A percentile compares a stretch with the other conserved stretches of the same genome.
These are phyloP conservation scores for Aspergillus hortae DNA, from an alignment of 2,329 filamentous ascomycete species.

Conservation along the genomic window DNA sequence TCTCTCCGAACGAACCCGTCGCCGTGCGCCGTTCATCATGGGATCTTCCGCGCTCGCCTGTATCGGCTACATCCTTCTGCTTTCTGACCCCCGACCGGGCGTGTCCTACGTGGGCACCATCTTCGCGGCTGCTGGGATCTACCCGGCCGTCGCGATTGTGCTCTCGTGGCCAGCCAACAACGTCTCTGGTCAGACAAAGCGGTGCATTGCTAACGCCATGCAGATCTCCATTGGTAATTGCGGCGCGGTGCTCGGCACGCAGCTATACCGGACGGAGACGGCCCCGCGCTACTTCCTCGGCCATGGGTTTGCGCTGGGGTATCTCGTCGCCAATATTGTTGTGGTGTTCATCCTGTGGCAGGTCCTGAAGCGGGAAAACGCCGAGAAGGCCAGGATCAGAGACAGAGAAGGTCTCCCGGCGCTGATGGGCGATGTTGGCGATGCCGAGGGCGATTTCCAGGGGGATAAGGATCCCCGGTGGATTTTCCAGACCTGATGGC, in stretches of 20 bases:
- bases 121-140: slow-evolving; percentile 64
- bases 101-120: slow-evolving; percentile 61
- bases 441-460: slow-evolving; percentile 51
- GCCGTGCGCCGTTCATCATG: slow-evolving; percentile 63
- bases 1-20: slow-evolving; percentile 55
- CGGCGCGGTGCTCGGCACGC: slow-evolving; percentile 66
- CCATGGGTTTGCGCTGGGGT: slow-evolving; percentile 63
- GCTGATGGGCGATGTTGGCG: slow-evolving; percentile 44
- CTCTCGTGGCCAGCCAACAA: slow-evolving; percentile 71
- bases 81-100: slow-evolving; percentile 52
- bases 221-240: slow-evolving; percentile 69
- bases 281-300: slow-evolving; percentile 63
- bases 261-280: slow-evolving; percentile 61
- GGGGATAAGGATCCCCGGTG: slow-evolving; percentile 64
- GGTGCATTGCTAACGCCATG: slow-evolving; percentile 65
- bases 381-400: slow-evolving; percentile 46
- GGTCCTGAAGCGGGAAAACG: slow-evolving; percentile 58
- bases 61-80: slow-evolving; percentile 61
- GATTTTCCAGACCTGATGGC: slow-evolving; percentile 57
- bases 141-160: slow-evolving; percentile 60
- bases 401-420: slow-evolving; percentile 33
- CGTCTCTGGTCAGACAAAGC: slow-evolving; percentile 67
- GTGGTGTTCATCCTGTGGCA: slow-evolving; percentile 54
- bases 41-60: slow-evolving; percentile 54
- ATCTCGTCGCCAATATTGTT: slow-evolving; percentile 56